Evolutionary conservation across 208 protist species (phyloP).

Genomic region (Blechomonas ayalai): DNA sequence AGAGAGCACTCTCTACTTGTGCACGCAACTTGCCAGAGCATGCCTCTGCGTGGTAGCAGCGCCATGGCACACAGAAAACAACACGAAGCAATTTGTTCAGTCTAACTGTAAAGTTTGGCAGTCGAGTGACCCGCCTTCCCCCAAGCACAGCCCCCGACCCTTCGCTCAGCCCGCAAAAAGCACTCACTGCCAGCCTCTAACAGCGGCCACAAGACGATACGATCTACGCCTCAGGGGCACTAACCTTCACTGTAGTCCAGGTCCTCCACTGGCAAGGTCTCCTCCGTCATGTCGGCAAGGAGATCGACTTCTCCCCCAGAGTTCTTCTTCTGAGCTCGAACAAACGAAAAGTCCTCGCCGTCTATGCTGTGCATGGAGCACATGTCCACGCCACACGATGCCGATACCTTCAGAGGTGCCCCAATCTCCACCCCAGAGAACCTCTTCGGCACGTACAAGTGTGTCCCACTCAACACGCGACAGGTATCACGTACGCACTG

Average conservation of each 20-base stretch:
- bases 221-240: constrained; percentile 11
- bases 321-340: constrained; percentile 7
- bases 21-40: too few relatives aligned
- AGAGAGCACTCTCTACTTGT: too few relatives aligned
- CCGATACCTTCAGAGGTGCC: constrained; percentile 61
- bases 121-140: too few relatives aligned
- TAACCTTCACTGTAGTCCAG: constrained; percentile 1
- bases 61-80: too few relatives aligned
- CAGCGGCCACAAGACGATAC: too few relatives aligned
- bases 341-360: constrained; percentile 32
- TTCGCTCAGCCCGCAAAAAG: too few relatives aligned
- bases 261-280: neutral
- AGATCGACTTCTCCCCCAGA: constrained; percentile 4
- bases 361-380: constrained; percentile 56
- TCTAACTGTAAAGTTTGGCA: too few relatives aligned
- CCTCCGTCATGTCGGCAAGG: constrained; percentile 6
- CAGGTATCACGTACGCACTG: constrained; percentile 58
- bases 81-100: too few relatives aligned
- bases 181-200: too few relatives aligned
- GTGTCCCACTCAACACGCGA: constrained; percentile 44
- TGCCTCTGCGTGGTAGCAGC: too few relatives aligned
- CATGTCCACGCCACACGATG: constrained; percentile 74
- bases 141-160: too few relatives aligned
- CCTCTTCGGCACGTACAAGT: constrained; percentile 60
- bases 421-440: constrained; percentile 67